Conservation (phyloP, 2,329 filamentous ascomycete species). For the Leptosphaerulina australis region DNA sequence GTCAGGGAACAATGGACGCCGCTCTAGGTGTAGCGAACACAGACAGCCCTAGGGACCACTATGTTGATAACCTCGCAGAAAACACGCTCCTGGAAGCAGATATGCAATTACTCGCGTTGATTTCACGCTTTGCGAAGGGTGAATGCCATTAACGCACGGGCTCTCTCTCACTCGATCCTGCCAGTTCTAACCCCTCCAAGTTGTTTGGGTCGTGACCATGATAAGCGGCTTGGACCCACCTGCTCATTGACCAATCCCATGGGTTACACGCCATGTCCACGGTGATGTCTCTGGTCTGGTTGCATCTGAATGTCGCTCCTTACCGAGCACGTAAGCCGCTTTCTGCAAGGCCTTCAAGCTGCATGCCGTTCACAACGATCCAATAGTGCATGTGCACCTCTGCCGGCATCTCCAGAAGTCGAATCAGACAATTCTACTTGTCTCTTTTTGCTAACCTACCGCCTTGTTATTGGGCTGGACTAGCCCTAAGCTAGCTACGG, state of each 20-base stretch:
- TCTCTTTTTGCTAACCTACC: constrained; percentile 26
- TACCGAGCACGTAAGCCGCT: constrained; percentile 31
- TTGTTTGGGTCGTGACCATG: constrained; percentile 12
- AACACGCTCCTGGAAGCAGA: constrained; percentile 1
- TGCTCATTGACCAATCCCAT: constrained; percentile 11
- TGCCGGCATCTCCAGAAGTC: constrained; percentile 28
- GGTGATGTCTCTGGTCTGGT: constrained; percentile 17
- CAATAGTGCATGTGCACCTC: constrained; percentile 27
- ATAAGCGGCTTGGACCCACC: constrained; percentile 18
- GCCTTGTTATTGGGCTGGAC: constrained; percentile 33
- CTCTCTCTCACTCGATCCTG: constrained; percentile 6
- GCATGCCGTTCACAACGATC: constrained; percentile 19
- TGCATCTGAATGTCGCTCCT: constrained; percentile 25
- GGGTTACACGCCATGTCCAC: constrained; percentile 5
- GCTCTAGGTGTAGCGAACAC: background rate
- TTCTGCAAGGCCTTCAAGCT: constrained; percentile 24
- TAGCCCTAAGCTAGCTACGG: constrained; percentile 27
- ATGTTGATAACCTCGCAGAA: background rate
- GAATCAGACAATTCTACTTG: constrained; percentile 35
- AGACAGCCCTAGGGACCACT: constrained; percentile 1
- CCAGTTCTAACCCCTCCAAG: constrained; percentile 11
- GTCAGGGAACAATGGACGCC: background rate
- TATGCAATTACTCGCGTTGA: constrained; percentile 8
- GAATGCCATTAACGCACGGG: constrained; percentile 11
- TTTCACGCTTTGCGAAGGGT: constrained; percentile 6